Conservation (phyloP, 805 yeast genomes). For the Groenewaldozyma tartarivorans region DNA sequence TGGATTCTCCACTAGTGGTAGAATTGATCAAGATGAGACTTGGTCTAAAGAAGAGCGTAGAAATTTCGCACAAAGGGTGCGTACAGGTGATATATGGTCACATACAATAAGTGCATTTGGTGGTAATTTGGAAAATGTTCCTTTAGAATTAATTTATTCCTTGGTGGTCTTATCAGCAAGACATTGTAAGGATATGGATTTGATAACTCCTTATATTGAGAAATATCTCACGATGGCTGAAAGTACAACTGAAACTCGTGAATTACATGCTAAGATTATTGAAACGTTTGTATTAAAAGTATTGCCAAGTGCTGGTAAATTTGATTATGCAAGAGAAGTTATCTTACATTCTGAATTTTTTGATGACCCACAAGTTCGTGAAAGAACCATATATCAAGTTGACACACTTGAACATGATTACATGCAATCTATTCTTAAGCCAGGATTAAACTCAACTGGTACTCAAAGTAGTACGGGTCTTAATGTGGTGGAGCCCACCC, state of each 20-base stretch:
- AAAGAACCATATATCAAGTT: constrained; percentile 4
- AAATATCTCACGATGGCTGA: constrained; percentile 3
- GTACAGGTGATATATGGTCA: constrained; percentile 4
- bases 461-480: not conserved
- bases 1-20: not conserved
- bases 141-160: constrained; percentile 5
- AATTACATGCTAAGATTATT: constrained; percentile 7
- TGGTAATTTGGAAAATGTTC: constrained; percentile 1
- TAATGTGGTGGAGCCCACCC: too few relatives aligned
- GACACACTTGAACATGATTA: constrained; percentile 7
- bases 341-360: constrained; percentile 1
- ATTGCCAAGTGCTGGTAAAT: constrained; percentile 11
- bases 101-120: constrained; percentile 1
- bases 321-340: constrained; percentile 15
- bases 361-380: constrained; percentile 1
- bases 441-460: too few relatives aligned
- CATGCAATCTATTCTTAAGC: constrained; percentile 1
- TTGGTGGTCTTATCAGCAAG: constrained; percentile 2
- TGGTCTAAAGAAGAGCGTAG: constrained; percentile 5
- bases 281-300: constrained; percentile 11
- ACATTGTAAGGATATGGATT: constrained; percentile 1
- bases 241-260: not conserved
- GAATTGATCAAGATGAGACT: not conserved
- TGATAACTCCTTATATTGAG: constrained; percentile 1
- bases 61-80: constrained; percentile 1